A percentile compares a stretch with the other conserved stretches of the same genome.
phyloP scores from a whole-genome alignment of 2,329 filamentous ascomycete species.

The Teratosphaeria epicoccoides region DNA sequence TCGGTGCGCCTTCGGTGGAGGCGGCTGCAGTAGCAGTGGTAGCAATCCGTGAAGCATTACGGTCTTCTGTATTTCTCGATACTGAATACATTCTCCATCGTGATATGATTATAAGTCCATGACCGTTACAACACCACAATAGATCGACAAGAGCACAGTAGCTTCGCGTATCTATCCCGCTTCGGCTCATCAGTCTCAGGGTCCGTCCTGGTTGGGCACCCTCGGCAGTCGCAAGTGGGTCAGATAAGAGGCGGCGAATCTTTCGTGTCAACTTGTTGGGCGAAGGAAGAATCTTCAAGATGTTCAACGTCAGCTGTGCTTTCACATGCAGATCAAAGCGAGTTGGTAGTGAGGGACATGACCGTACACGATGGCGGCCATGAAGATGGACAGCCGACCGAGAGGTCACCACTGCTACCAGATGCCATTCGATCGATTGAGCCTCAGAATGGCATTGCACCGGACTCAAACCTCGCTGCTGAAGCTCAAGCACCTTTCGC shows the following conservation, averaged over 20 bases:
- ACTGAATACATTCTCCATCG: background rate
- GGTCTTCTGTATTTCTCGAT: background rate
- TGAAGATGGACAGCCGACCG: slow-evolving; percentile 8
- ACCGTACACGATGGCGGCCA: background rate
- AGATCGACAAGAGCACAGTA: background rate
- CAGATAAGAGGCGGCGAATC: background rate
- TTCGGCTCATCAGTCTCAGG: background rate
- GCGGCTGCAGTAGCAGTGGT: background rate
- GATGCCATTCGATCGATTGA: slow-evolving; percentile 14
- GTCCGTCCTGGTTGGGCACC: background rate
- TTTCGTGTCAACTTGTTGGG: background rate
- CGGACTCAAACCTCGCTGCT: slow-evolving; percentile 9
- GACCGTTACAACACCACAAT: background rate
- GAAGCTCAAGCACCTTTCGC: slow-evolving; percentile 5
- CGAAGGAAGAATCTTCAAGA: background rate
- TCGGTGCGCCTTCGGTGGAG: background rate
- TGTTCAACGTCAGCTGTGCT: background rate
- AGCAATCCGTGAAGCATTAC: background rate
- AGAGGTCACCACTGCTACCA: slow-evolving; percentile 18
- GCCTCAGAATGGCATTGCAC: slow-evolving; percentile 18
- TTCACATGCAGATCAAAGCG: background rate
- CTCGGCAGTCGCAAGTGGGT: background rate
- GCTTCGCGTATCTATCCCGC: background rate
- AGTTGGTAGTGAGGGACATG: background rate
- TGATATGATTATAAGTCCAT: background rate